These are phyloP conservation scores for Davidsoniella neocaledoniae DNA, from an alignment of 2,329 filamentous ascomycete genomes.

Conservation along the genomic window DNA sequence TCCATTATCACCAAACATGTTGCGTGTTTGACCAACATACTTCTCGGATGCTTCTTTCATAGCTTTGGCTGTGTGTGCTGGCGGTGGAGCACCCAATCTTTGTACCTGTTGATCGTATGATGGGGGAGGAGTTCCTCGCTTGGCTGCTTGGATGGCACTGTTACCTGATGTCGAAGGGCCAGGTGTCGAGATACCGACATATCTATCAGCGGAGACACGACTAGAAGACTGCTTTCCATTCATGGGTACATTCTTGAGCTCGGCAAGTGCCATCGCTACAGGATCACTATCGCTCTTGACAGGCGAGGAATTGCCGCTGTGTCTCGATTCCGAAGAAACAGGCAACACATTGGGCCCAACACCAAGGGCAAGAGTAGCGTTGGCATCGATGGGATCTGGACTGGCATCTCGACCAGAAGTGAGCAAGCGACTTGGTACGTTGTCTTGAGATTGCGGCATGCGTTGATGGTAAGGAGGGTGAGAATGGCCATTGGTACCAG, in stretches of 20 bases:
- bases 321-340: conserved; percentile 42
- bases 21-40: conserved; percentile 68
- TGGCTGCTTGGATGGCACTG: conserved; percentile 33
- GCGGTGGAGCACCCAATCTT: conserved; percentile 72
- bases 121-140: conserved; percentile 66
- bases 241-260: conserved; percentile 66
- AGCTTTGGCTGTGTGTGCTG: conserved; percentile 78
- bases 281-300: conserved; percentile 51
- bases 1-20: conserved; percentile 43
- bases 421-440: conserved; percentile 20
- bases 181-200: conserved; percentile 83
- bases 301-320: conserved; percentile 17
- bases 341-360: conserved; percentile 93
- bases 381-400: conserved; percentile 76
- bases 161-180: conserved; percentile 32
- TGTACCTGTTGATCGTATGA: conserved; percentile 68
- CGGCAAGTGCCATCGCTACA: conserved; percentile 79
- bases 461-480: conserved; percentile 7
- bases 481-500: too few species aligned
- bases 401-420: conserved; percentile 35
- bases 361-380: conserved; percentile 83
- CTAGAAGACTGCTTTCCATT: conserved; percentile 56
- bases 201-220: conserved; percentile 88
- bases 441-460: background rate
- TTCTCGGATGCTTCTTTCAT: conserved; percentile 94